Base-by-base conservation (phyloP, 75 land plant genomes). In the Pinus albicaulis region DNA sequence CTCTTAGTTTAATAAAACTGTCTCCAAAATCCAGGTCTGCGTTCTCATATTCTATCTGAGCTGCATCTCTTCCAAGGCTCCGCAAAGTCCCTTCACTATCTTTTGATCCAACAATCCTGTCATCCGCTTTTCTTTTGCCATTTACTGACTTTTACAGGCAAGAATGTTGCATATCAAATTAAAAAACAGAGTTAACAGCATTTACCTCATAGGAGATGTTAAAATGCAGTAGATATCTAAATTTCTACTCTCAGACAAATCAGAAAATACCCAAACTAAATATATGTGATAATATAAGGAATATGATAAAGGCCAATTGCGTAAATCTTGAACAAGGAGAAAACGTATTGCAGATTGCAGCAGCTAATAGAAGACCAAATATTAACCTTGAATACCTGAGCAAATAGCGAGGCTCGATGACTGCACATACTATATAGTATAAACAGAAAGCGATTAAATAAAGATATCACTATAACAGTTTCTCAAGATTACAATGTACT, bases 111-210 rank as follows among this genome's bases (percentile, higher is more conserved):
- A 68, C 20, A 38, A 0, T 38, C 41, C 71, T 38, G 41, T 19
- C 23, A 68, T 68, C 71, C n/a, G 23, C 71, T 68, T 41, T 68
- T 44, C 71, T 38, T 68, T 68, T 68, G 48, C 71, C 71, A 68
- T 68, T 68, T 68, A 20, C 48, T 68, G 71, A 38, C 71, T 68
- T 66, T 68, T 68, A 68, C 71, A 68, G 41, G 22, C 44, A 68
- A 38, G 52, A 38, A 68, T 36, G 20, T 41, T 10, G 11, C 1
- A 10, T 48, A 38, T 38, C n/a, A 19, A 41, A 38, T 38, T 68
- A 52, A 36, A 41, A 68, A 68, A 68, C 2, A 41, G 71, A 68
- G 52, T 68, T 41, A 68, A 68, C 13, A 68, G 7, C 20, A 2
- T 1, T 68, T n/a, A 19, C 41, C 38, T 36, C 22, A 3, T 36